phyloP scores from a whole-genome alignment of 2,329 filamentous ascomycete genomes.

The Cyanodermella asteris region DNA sequence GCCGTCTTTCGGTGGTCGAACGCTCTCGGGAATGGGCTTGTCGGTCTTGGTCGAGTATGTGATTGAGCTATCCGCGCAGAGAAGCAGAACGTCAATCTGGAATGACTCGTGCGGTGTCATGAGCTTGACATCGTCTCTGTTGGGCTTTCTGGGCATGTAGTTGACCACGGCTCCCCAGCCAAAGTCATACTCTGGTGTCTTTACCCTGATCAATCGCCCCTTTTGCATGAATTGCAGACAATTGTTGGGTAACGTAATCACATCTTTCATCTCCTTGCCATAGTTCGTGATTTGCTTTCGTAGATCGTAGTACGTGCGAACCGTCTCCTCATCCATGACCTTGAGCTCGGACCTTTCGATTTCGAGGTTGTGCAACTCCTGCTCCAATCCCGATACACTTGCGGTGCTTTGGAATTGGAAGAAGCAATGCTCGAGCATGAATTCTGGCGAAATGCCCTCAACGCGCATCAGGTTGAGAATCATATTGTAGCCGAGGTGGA shows the following conservation, averaged over 20 bases:
- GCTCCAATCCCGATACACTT: slow-evolving; percentile 63
- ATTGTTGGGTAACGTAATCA: slow-evolving; percentile 82
- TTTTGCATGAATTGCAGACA: slow-evolving; percentile 65
- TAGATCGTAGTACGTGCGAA: slow-evolving; percentile 87
- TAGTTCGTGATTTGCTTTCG: slow-evolving; percentile 66
- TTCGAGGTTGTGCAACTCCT: slow-evolving; percentile 57
- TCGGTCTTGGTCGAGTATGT: slow-evolving; percentile 35
- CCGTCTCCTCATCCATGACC: slow-evolving; percentile 67
- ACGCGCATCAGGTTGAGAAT: slow-evolving; percentile 88
- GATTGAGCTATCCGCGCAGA: slow-evolving; percentile 31
- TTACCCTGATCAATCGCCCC: slow-evolving; percentile 73
- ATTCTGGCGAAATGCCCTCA: slow-evolving; percentile 97
- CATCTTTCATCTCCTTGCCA: slow-evolving; percentile 69
- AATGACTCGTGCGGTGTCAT: slow-evolving; percentile 57
- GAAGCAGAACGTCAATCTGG: slow-evolving; percentile 62
- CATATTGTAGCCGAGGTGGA: slow-evolving; percentile 98
- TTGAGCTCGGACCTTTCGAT: slow-evolving; percentile 47
- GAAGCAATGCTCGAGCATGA: slow-evolving; percentile 96
- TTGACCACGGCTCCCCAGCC: slow-evolving; percentile 85
- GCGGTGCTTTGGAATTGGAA: slow-evolving; percentile 95
- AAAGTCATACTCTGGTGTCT: slow-evolving; percentile 60
- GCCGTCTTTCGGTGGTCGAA: slow-evolving; percentile 37
- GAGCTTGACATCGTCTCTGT: slow-evolving; percentile 47
- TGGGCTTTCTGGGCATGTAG: slow-evolving; percentile 40
- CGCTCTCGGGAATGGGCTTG: slow-evolving; percentile 41